Evolutionary conservation across 2,329 filamentous ascomycete species (phyloP), one percentile per base, ranked within the genome.

Genomic region (Ascochyta fabae): DNA sequence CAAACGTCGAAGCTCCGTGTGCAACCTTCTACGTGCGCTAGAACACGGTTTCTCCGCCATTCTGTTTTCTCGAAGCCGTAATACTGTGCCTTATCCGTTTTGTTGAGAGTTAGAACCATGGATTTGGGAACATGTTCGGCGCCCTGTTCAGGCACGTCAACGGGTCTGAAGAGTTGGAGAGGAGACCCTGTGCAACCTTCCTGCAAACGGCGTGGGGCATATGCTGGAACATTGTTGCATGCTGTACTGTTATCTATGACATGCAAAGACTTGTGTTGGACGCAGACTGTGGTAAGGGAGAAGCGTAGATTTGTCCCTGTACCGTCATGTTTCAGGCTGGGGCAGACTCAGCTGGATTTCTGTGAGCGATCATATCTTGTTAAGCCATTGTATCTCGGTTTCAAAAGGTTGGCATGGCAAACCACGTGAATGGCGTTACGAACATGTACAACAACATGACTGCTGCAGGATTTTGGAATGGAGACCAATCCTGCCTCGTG

Each of bases 1-100:
- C 34, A 49, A 55, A 50, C 52, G 52, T 55, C 36, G 53, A 56
- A 56, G 53, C 38, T 39, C 33, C 23, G 7, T 24, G 53, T 56
- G 53, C 24, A 23, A 51, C 48, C 38, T 23, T 27, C 16, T 12
- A 15, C 22, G 3, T 19, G 33, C 53, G 38, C 47, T 56, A 51
- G 47, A 51, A 51, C 10, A 34, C 36, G 22, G 22, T 51, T 33
- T 47, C 24, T 47, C 41, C 24, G 24, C 46, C 23, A 12, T 50
- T 42, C 13, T 8, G 29, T 16, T 10, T 55, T 55, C 46, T 49
- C 45, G 52, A 50, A 55, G 52, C 27, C 31, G 40, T 24, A 41
- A 23, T 38, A 40, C 27, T 16, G 39, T 44, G 29, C 45, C 39
- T 40, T 19, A 16, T 15, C 29, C 35, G 41, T 46, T 33, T 33